Conservation (phyloP, 2,329 filamentous ascomycete genomes). For the Cercospora citrullina region DNA sequence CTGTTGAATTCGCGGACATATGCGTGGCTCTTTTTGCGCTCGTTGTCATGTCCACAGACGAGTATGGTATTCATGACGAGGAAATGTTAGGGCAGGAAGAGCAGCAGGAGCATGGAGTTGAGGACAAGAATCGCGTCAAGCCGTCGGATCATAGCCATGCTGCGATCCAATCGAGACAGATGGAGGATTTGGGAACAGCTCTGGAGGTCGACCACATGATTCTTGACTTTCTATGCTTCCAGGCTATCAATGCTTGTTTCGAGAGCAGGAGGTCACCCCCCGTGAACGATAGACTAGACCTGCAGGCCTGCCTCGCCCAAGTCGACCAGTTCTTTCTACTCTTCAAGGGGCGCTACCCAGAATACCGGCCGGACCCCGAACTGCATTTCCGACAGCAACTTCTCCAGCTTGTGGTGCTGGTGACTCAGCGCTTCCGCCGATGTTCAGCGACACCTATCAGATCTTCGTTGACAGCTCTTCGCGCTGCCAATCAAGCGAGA, state of each 20-base stretch:
- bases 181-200: conserved; percentile 39
- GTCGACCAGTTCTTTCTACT: conserved; percentile 47
- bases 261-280: conserved; percentile 24
- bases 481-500: conserved; percentile 41
- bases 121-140: conserved; percentile 19
- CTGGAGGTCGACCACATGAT: conserved; percentile 56
- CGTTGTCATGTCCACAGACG: neutral
- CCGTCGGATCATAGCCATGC: conserved; percentile 12
- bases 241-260: conserved; percentile 48
- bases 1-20: neutral
- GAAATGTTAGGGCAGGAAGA: neutral
- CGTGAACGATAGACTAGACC: neutral
- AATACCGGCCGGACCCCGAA: conserved; percentile 40
- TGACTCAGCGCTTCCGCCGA: conserved; percentile 46
- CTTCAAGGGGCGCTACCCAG: conserved; percentile 45
- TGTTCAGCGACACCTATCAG: conserved; percentile 42
- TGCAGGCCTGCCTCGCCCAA: conserved; percentile 24
- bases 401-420: conserved; percentile 49
- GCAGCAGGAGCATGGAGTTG: neutral
- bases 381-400: conserved; percentile 52
- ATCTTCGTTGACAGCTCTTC: conserved; percentile 40
- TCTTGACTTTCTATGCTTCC: conserved; percentile 57
- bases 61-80: neutral
- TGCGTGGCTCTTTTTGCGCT: neutral
- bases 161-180: conserved; percentile 21